These are phyloP conservation scores for Talinum fruticosum DNA, from an alignment of 148 eudicot genomes.

Conservation along the genomic window DNA sequence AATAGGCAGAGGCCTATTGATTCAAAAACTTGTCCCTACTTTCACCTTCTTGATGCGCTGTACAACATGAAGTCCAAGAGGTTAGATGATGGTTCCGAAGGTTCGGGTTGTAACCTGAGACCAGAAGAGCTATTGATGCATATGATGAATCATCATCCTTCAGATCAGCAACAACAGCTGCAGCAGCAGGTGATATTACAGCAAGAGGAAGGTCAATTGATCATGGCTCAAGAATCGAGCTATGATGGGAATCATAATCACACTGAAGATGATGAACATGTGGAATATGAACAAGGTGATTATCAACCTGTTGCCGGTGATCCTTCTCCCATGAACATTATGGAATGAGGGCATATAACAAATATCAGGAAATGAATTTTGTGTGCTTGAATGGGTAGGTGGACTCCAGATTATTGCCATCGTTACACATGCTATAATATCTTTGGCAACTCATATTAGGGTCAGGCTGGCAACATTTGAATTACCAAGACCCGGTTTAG, in stretches of 20 bases:
- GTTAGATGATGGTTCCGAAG: slow-evolving; percentile 31
- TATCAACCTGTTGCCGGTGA: slow-evolving; percentile 37
- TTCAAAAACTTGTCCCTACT: slow-evolving; percentile 81
- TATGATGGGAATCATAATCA: slow-evolving; percentile 27
- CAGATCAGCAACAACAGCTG: slow-evolving; percentile 26
- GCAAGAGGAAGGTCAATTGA: slow-evolving; percentile 21
- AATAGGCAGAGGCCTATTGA: slow-evolving; percentile 68
- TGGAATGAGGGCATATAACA: slow-evolving; percentile 24
- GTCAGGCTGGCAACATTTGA: no score
- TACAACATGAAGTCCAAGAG: slow-evolving; percentile 44
- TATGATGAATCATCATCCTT: slow-evolving; percentile 39
- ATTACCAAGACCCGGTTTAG: no score
- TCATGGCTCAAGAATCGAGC: slow-evolving; percentile 24
- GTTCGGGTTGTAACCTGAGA: slow-evolving; percentile 43
- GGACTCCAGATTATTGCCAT: neutral
- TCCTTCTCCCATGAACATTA: slow-evolving; percentile 28
- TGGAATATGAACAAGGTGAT: slow-evolving; percentile 28
- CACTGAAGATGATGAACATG: slow-evolving; percentile 25
- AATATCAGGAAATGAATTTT: slow-evolving; percentile 11
- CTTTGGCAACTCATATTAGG: no score
- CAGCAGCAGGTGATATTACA: slow-evolving; percentile 17
- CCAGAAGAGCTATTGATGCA: slow-evolving; percentile 66
- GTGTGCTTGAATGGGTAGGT: neutral
- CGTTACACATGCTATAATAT: no score
- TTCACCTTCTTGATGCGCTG: slow-evolving; percentile 57